Percentiles rank a stretch among this genome's conserved stretches.
Conservation (phyloP, 768 basidiomycete species). For the Agaricus subrufescens region DNA sequence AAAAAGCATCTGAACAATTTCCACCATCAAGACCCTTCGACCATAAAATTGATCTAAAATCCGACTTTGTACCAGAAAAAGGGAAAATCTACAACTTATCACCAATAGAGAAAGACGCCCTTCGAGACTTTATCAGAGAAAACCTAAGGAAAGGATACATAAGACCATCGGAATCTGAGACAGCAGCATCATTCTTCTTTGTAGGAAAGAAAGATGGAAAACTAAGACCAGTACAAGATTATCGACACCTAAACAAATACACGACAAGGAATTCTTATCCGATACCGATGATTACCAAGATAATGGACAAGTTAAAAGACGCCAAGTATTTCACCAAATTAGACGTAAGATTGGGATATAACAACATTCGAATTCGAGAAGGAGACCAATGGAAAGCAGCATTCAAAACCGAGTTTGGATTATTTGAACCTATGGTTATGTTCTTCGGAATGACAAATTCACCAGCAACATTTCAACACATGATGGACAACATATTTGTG, state of each 20-base stretch:
- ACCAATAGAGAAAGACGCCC: too few species aligned
- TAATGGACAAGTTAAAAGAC: constrained; percentile 12
- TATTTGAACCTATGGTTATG: not conserved
- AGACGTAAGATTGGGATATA: constrained; percentile 23
- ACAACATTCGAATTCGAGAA: constrained; percentile 10
- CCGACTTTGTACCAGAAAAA: too few species aligned
- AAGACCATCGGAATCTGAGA: constrained; percentile 13
- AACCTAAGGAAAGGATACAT: too few species aligned
- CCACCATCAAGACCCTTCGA: not conserved
- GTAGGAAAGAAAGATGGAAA: constrained; percentile 19
- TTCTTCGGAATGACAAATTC: not conserved
- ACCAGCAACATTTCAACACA: not conserved
- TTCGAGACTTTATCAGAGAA: too few species aligned
- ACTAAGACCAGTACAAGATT: constrained; percentile 23
- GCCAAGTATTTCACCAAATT: constrained; percentile 3
- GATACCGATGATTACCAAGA: not conserved
- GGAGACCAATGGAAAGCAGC: constrained; percentile 3
- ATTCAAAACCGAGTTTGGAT: not conserved
- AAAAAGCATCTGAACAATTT: constrained; percentile 9
- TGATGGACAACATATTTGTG: not conserved
- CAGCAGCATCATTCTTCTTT: constrained; percentile 15
- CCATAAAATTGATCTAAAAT: too few species aligned
- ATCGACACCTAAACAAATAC: constrained; percentile 24
- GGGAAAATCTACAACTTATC: too few species aligned
- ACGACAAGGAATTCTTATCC: constrained; percentile 20